Percentiles rank a stretch among this genome's conserved stretches.
Evolutionary conservation across 2,329 filamentous ascomycete species (phyloP).

Genomic region (Chrysosphaeria jannelii): DNA sequence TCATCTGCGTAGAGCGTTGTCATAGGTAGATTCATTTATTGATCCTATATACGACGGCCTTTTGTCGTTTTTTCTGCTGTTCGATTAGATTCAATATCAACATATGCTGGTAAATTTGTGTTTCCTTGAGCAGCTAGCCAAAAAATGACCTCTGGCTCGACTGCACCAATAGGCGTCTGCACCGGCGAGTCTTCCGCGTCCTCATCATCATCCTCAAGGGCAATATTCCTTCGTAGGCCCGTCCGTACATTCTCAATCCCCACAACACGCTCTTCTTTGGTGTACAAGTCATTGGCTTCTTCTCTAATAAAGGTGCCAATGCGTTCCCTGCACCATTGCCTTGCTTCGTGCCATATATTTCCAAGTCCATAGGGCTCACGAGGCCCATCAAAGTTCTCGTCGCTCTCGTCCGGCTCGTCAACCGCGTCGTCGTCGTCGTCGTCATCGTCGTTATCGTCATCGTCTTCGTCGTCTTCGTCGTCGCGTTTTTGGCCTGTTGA

Average conservation of each 20-base stretch:
- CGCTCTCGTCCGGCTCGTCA: conserved; percentile 9
- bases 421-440: conserved; percentile 10
- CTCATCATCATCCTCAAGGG: conserved; percentile 23
- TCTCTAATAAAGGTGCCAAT: conserved; percentile 11
- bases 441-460: conserved; percentile 7
- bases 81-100: conserved; percentile 12
- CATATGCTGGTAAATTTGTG: conserved; percentile 14
- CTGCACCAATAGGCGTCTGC: conserved; percentile 8
- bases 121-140: conserved; percentile 16
- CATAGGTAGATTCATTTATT: too few species aligned
- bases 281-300: conserved; percentile 35
- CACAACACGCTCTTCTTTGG: conserved; percentile 32
- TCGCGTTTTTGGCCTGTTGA: conserved; percentile 8
- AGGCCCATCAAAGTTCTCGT: conserved; percentile 10
- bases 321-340: conserved; percentile 8
- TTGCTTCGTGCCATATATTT: conserved; percentile 11
- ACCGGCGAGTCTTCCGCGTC: conserved; percentile 21
- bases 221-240: conserved; percentile 26
- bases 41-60: too few species aligned
- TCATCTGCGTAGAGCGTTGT: too few species aligned
- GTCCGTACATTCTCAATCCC: conserved; percentile 44
- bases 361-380: conserved; percentile 10
- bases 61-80: too few species aligned
- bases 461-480: conserved; percentile 5
- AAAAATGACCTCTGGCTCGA: conserved; percentile 16